These are phyloP conservation scores for Aquanectria penicillioides DNA, from an alignment of 2,329 filamentous ascomycete species.

Conservation along the genomic window DNA sequence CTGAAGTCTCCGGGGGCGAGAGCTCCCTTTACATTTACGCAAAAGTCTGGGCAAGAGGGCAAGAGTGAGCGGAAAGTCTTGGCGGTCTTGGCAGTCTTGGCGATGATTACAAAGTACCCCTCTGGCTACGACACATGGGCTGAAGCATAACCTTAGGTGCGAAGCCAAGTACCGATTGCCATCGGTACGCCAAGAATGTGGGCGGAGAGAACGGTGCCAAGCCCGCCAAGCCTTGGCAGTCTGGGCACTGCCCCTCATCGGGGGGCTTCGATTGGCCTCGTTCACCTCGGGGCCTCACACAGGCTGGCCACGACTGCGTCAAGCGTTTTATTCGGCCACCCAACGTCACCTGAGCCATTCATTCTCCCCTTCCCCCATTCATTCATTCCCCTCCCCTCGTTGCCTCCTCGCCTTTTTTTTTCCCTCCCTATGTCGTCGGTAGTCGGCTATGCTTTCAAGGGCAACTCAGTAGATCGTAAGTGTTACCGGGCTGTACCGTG, in stretches of 20 bases:
- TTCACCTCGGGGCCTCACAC: conserved; percentile 40
- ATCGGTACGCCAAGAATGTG: conserved; percentile 29
- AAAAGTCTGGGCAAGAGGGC: conserved; percentile 47
- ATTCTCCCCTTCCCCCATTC: conserved; percentile 3
- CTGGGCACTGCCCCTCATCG: conserved; percentile 50
- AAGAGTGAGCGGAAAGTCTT: conserved; percentile 53
- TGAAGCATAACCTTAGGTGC: rapidly evolving
- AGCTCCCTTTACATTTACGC: conserved; percentile 51
- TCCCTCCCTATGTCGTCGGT: not conserved
- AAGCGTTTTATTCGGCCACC: conserved; percentile 42
- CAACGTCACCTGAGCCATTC: conserved; percentile 43
- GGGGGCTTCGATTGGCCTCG: conserved; percentile 44
- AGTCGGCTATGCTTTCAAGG: not conserved
- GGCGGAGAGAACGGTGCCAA: conserved; percentile 48
- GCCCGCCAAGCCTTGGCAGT: conserved; percentile 51
- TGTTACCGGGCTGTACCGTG: too few species aligned
- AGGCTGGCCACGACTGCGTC: conserved; percentile 43
- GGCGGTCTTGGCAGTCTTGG: conserved; percentile 51
- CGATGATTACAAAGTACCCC: conserved; percentile 33
- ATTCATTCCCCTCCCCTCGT: conserved; percentile 13
- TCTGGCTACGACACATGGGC: conserved; percentile 7
- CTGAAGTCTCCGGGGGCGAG: conserved; percentile 41
- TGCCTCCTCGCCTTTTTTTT: not conserved
- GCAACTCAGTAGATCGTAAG: too few species aligned
- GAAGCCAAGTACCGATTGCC: conserved; percentile 21